Evolutionary conservation across 345 rosid species (phyloP).

Genomic region (Salix exigua): DNA sequence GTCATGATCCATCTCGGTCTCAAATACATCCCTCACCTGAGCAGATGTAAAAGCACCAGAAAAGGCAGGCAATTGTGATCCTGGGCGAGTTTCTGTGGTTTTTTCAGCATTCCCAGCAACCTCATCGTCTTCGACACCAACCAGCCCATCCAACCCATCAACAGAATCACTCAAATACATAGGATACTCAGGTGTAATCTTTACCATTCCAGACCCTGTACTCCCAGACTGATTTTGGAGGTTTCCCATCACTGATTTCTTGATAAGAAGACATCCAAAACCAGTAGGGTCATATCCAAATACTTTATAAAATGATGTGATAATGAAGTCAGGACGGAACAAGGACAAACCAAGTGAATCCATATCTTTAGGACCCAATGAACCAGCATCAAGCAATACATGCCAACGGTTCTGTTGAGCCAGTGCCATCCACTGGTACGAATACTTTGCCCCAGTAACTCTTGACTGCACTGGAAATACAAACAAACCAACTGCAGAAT

Average conservation of each 20-base stretch:
- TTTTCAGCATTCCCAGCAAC: constrained; percentile 50
- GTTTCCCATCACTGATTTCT: constrained; percentile 92
- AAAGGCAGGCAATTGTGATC: constrained; percentile 78
- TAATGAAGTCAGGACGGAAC: constrained; percentile 93
- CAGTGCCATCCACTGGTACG: constrained; percentile 98
- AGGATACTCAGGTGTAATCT: constrained; percentile 94
- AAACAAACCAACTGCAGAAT: constrained; percentile 79
- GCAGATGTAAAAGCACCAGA: constrained; percentile 87
- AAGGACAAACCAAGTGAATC: constrained; percentile 94
- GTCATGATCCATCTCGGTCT: constrained; percentile 84
- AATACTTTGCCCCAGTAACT: constrained; percentile 94
- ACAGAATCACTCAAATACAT: constrained; percentile 83
- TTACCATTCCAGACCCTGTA: constrained; percentile 95
- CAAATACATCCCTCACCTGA: constrained; percentile 91
- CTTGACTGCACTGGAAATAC: constrained; percentile 98
- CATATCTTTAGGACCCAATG: constrained; percentile 99
- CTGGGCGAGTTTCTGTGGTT: constrained; percentile 51
- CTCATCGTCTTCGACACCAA: constrained; percentile 52
- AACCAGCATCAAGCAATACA: constrained; percentile 96
- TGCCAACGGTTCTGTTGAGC: constrained; percentile 99
- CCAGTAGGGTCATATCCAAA: constrained; percentile 98
- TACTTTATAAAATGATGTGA: constrained; percentile 94
- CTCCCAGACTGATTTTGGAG: constrained; percentile 89
- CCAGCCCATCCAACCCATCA: constrained; percentile 71
- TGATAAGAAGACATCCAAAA: constrained; percentile 93